Evolutionary conservation across 192 early-diverging fungal genomes (phyloP).

Genomic region (Gryganskiella cystojenkinii): DNA sequence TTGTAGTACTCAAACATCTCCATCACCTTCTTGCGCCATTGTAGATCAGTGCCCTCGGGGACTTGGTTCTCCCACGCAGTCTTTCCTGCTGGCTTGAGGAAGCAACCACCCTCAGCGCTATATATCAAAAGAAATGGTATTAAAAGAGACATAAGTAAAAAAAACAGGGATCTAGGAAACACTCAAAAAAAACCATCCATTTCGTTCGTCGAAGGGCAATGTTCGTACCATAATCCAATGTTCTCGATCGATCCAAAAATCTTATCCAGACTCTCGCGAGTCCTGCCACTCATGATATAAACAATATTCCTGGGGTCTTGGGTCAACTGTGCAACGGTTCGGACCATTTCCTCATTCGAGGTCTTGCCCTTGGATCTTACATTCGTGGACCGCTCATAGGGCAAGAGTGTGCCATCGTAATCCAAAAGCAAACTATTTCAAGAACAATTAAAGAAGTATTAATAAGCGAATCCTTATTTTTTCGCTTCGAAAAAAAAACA

Average conservation of each 20-base stretch:
- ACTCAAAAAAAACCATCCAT: not conserved
- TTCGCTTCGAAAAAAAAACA: too few relatives aligned
- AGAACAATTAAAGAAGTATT: not conserved
- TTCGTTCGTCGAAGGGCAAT: too few relatives aligned
- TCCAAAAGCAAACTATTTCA: slow-evolving; percentile 60
- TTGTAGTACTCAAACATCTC: slow-evolving; percentile 85
- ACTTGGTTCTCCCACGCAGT: slow-evolving; percentile 76
- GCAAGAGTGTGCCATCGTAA: slow-evolving; percentile 78
- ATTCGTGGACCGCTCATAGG: slow-evolving; percentile 63
- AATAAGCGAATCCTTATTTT: too few relatives aligned
- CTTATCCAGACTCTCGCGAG: slow-evolving; percentile 69
- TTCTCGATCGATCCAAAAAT: slow-evolving; percentile 71
- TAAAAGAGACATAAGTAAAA: not conserved
- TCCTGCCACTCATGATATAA: slow-evolving; percentile 82
- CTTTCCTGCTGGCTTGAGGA: slow-evolving; percentile 67
- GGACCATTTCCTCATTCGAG: slow-evolving; percentile 70
- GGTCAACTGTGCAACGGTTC: slow-evolving; percentile 61
- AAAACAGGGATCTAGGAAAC: too few relatives aligned
- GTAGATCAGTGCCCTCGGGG: slow-evolving; percentile 59
- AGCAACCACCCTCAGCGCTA: slow-evolving; percentile 84
- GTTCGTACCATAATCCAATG: slow-evolving; percentile 65
- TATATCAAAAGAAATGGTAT: not conserved
- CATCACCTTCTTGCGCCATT: slow-evolving; percentile 52
- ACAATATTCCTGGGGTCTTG: slow-evolving; percentile 75
- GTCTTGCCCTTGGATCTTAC: slow-evolving; percentile 49